phyloP scores from a whole-genome alignment of 1,139 yeast genomes.

The Saccharomyces pastorianus region DNA sequence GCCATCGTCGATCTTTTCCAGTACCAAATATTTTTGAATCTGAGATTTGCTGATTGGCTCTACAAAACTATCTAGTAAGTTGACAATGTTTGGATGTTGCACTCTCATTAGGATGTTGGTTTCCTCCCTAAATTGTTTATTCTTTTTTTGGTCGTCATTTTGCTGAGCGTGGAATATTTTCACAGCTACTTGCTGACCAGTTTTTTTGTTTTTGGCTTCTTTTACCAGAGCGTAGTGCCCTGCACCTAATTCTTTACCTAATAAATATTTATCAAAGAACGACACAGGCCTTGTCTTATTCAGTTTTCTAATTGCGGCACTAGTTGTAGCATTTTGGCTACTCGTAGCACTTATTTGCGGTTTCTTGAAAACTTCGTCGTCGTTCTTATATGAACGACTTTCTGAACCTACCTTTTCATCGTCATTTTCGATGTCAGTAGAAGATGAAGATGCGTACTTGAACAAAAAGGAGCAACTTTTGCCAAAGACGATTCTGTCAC shows the following conservation, averaged over 20 bases:
- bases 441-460: constrained; percentile 34
- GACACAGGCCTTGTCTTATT: constrained; percentile 13
- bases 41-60: constrained; percentile 54
- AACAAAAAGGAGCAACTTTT: constrained; percentile 50
- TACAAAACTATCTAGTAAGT: constrained; percentile 55
- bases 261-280: constrained; percentile 52
- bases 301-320: constrained; percentile 9
- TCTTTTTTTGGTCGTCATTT: constrained; percentile 40
- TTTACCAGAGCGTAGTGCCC: constrained; percentile 77
- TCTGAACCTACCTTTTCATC: not conserved
- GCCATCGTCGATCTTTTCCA: constrained; percentile 68
- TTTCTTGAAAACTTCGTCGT: constrained; percentile 23
- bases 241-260: constrained; percentile 58
- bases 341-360: constrained; percentile 22
- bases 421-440: constrained; percentile 3
- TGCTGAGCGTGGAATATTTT: constrained; percentile 69
- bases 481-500: constrained; percentile 60
- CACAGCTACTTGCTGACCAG: constrained; percentile 60
- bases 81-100: constrained; percentile 63
- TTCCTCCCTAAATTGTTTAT: constrained; percentile 54
- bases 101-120: constrained; percentile 57
- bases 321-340: constrained; percentile 16
- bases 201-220: constrained; percentile 51
- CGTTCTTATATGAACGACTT: constrained; percentile 7
- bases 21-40: constrained; percentile 55